Conservation (phyloP, 1,284 basidiomycete species). For the Afroboletus lepidellus region DNA sequence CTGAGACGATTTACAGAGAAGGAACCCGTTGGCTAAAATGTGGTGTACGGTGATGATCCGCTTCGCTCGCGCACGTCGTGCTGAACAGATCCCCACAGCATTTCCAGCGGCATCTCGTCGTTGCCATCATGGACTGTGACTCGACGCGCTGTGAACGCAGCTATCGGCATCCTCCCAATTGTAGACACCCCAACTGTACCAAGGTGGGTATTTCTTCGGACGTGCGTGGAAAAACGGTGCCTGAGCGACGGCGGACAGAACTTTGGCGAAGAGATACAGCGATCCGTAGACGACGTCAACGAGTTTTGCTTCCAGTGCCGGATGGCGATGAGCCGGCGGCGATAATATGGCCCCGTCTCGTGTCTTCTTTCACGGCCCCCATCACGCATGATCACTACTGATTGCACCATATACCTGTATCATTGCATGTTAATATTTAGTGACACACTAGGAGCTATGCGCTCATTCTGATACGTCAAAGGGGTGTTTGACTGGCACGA, state of each 20-base stretch:
- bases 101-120: conserved; percentile 67
- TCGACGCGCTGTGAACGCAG: conserved; percentile 61
- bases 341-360: conserved; percentile 10
- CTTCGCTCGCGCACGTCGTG: not conserved
- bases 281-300: conserved; percentile 53
- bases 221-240: conserved; percentile 9
- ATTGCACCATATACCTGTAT: conserved; percentile 34
- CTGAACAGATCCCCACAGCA: conserved; percentile 43
- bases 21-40: conserved; percentile 69
- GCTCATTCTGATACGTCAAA: conserved; percentile 6
- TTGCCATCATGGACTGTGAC: conserved; percentile 69
- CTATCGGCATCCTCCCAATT: conserved; percentile 54
- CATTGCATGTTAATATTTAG: conserved; percentile 23
- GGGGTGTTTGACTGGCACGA: not conserved
- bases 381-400: conserved; percentile 16
- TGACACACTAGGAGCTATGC: conserved; percentile 7
- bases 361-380: not conserved
- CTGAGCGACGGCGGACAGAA: conserved; percentile 37
- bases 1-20: conserved; percentile 45
- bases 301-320: conserved; percentile 57
- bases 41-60: conserved; percentile 47
- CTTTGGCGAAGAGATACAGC: conserved; percentile 54
- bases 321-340: conserved; percentile 41
- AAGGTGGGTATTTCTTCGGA: conserved; percentile 42
- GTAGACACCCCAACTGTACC: conserved; percentile 49